Base-by-base conservation (phyloP, 75 land plant genomes). In the Chamaecyparis obtusa region DNA sequence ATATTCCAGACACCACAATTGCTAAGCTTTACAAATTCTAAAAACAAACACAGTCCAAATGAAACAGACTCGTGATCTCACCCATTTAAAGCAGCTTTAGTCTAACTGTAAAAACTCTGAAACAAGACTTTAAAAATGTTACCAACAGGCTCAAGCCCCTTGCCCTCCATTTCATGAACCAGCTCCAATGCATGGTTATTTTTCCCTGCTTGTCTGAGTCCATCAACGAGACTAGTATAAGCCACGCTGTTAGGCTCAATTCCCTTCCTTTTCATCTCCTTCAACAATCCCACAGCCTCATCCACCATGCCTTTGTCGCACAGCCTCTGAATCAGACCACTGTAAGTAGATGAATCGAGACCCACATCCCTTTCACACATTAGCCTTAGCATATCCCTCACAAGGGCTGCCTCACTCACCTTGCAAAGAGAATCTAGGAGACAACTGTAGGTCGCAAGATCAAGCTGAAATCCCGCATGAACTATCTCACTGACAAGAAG, bases 201-300 rank as follows among this genome's bases (percentile, higher is more conserved):
- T 37, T 46, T 41, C 5, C 88, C 92, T 24, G 88, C 72, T 43
- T 83, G 60, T 21, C 88, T 84, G 69, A 86, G 87, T 11, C 91
- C 90, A 54, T 88, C 67, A 46, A 91, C 89, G 79, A 91, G 87
- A 21, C 84, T 46, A 55, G 82, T 91, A 80, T 91, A 91, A 27
- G 92, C 89, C 78, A 81, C 87, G 8, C 79, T 84, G 67, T 91
- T 86, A 14, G 91, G 92, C 14, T 43, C 77, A 39, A 88, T 87
- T 19, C 89, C 89, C 19, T 74, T 54, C 13, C 14, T 48, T n/a
- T 24, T 74, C 89, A 87, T 86, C 89, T 88, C 74, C 54, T 88
- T 48, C 87, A 60, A 39, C 64, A 86, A 86, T 11, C 41, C 33
- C 39, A 88, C 1, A 10, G 88, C 89, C 37, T 86, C 57, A 51